Evolutionary conservation across 305 asterid genomes (phyloP), one percentile per base, ranked within the genome.

Genomic region (Solanum chacoense): DNA sequence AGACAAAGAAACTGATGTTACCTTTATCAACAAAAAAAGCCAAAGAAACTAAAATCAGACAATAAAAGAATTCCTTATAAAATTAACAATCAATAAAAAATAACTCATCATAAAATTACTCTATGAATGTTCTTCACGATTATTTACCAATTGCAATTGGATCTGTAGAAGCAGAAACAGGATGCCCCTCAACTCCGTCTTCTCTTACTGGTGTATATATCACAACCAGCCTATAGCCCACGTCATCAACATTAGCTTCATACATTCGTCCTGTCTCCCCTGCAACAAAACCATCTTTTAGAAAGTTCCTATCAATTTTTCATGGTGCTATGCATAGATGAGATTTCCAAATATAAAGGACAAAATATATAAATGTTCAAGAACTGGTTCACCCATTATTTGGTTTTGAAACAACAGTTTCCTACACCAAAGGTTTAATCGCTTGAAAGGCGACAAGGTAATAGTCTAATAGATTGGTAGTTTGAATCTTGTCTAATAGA

Each of bases 211-310:
- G 99, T 74, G 98, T 95, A 88, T 95, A 98, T 86, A 96, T 88
- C 76, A 96, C 99, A 72, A 98, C 99, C 85, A 98, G 94, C 92
- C 99, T 92, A 94, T 98, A 98, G 81, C 98, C 98, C 75, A 98
- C 99, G 78, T 98, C 99, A 92, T 98, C 99, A 89, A 98, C 99
- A 89, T 98, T 98, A 78, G 99, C 97, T 95, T 98, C 99, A 28
- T 98, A 98, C 99, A 96, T 98, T 92, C 98, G 93, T 90, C 98
- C 99, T 1, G 99, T 94, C 94, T 98, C 99, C 91, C 98, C 99
- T 98, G 97, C 92, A 93, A 88, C n/a, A 84, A 84, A 31, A 32
- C 42, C 45, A 55, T 32, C 72, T 84, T 22, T 84, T 38, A 84
- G 87, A 55, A 84, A 55, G 42, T 32, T 22, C 32, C 32, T 55